Evolutionary conservation across 352 stramenopile genomes (phyloP).

Genomic region (Globisporangium apiculatum): DNA sequence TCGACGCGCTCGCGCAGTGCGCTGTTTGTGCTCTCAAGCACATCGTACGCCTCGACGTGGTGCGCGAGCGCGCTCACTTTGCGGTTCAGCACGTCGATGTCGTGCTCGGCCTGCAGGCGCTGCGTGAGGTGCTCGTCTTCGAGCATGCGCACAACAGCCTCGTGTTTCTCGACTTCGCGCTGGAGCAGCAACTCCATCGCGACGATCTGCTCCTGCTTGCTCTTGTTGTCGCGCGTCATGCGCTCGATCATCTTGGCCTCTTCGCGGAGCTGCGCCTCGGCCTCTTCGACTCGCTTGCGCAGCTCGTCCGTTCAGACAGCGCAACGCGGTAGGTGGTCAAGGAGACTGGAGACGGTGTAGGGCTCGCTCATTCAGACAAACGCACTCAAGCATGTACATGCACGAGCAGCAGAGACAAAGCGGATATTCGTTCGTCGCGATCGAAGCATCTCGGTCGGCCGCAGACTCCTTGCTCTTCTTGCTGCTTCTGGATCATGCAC

Average conservation of each 20-base stretch:
- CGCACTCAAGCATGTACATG: neutral
- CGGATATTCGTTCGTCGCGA: conserved; percentile 77
- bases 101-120: conserved; percentile 47
- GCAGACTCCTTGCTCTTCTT: conserved; percentile 12
- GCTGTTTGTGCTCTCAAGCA: conserved; percentile 51
- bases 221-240: conserved; percentile 68
- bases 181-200: conserved; percentile 56
- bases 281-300: conserved; percentile 60
- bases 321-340: conserved; percentile 13
- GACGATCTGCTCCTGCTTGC: conserved; percentile 66
- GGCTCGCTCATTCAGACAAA: neutral
- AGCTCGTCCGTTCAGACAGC: conserved; percentile 42
- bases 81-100: conserved; percentile 48
- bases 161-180: conserved; percentile 58
- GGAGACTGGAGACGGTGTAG: conserved; percentile 8
- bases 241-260: conserved; percentile 79
- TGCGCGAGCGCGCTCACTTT: conserved; percentile 56
- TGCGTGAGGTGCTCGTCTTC: conserved; percentile 58
- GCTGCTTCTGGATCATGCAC: conserved; percentile 1
- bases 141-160: conserved; percentile 39
- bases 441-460: conserved; percentile 32
- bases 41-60: conserved; percentile 65
- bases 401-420: conserved; percentile 3
- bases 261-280: conserved; percentile 63
- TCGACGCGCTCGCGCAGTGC: conserved; percentile 48